Percentiles rank a stretch among this genome's conserved stretches.
Conservation (phyloP, 2,329 filamentous ascomycete species). For the Colletotrichum musae region DNA sequence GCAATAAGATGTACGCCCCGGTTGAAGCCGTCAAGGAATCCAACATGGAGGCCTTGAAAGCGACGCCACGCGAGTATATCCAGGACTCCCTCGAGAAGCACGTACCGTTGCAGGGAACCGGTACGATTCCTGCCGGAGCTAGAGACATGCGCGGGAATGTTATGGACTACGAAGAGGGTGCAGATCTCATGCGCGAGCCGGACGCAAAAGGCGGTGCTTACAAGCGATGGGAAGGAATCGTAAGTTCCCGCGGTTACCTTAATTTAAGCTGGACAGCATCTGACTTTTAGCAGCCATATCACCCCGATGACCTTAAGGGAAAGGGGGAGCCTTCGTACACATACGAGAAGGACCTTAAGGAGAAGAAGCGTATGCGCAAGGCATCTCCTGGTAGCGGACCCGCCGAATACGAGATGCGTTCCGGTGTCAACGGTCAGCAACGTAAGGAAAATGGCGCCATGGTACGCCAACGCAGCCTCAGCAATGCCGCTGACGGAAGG, state of each 20-base stretch:
- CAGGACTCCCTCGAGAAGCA: constrained; percentile 80
- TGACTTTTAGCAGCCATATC: constrained; percentile 69
- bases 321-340: constrained; percentile 85
- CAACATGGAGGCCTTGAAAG: constrained; percentile 83
- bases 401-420: constrained; percentile 66
- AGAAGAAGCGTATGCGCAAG: constrained; percentile 61
- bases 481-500: constrained; percentile 51
- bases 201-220: constrained; percentile 81
- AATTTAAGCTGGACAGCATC: not conserved
- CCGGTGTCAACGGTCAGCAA: constrained; percentile 45
- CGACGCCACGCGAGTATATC: constrained; percentile 85
- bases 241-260: constrained; percentile 61
- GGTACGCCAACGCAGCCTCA: constrained; percentile 62
- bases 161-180: constrained; percentile 88
- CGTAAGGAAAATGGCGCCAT: constrained; percentile 45
- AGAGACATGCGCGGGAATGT: constrained; percentile 77
- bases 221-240: constrained; percentile 80
- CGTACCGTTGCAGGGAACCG: constrained; percentile 85
- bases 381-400: constrained; percentile 46
- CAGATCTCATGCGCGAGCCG: constrained; percentile 84
- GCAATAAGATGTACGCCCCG: constrained; percentile 73
- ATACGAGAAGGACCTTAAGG: constrained; percentile 77
- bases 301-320: constrained; percentile 83
- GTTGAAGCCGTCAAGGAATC: constrained; percentile 81
- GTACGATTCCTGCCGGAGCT: constrained; percentile 81